Percentiles rank a stretch among this genome's conserved stretches.
Conservation (phyloP, 148 eudicot genomes). For the Chenopodium album region DNA sequence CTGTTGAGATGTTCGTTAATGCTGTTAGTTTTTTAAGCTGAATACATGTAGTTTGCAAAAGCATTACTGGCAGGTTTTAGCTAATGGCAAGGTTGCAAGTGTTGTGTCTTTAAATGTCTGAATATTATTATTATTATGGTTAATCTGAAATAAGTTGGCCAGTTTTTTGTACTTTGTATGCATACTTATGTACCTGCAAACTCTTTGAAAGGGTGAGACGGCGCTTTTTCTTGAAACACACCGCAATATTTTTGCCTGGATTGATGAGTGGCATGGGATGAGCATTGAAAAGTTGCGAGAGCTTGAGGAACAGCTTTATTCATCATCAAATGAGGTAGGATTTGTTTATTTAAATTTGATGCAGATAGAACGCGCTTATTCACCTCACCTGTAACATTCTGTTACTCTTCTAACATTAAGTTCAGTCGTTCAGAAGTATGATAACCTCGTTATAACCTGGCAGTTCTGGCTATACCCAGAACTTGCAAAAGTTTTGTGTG, state of each 20-base stretch:
- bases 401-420: neutral
- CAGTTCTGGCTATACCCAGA: neutral
- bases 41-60: no score
- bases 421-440: neutral
- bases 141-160: neutral
- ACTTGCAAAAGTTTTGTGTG: neutral
- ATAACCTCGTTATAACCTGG: neutral
- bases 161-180: neutral
- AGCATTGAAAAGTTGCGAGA: constrained; percentile 36
- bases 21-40: no score
- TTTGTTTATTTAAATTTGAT: neutral
- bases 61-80: no score
- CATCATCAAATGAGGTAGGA: constrained; percentile 28
- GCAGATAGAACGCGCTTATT: neutral
- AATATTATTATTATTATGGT: no score
- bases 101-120: no score
- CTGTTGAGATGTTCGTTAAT: no score
- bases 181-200: neutral
- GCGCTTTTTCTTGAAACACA: constrained; percentile 70
- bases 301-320: constrained; percentile 41
- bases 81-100: no score
- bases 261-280: constrained; percentile 65
- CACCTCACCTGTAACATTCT: neutral
- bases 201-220: constrained; percentile 55
- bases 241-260: constrained; percentile 59